Base-by-base conservation (phyloP, 2,329 filamentous ascomycete genomes). In the Exophiala viscosa region DNA sequence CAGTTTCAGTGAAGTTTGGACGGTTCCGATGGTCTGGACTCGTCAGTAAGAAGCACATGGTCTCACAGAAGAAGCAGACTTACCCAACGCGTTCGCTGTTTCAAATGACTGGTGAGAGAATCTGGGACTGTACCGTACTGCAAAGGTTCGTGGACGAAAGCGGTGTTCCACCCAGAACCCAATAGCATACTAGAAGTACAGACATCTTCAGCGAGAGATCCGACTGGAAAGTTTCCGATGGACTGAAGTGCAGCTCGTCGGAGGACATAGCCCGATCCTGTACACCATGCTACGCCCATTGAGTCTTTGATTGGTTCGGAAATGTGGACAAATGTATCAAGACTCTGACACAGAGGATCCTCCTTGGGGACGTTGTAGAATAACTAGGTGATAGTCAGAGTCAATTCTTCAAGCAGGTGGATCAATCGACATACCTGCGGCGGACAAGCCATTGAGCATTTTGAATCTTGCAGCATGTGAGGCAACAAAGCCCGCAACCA, bases 1-100 rank as follows among this genome's bases (percentile, higher is more conserved):
- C 44, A 80, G 73, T 67, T 79, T 79, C 55, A 79, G 68, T 0
- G 78, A 75, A 0, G 76, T 80, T 60, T 81, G 76, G 10, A 82
- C 70, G 1, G 77, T 80, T 13, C 57, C 53, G 31, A 61, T 50
- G 7, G 54, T 58, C 54, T 57, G 47, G n/a, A 23, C 5, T 11
- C 31, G 35, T 64, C 45, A 54, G 50, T 39, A 9, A 35, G n/a
- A 8, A 13, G 17, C 9, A 20, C 18, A 11, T 11, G 9, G 39
- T 34, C 3, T 10, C 17, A 15, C 42, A 40, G 39, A 40, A 51
- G 10, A 40, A 17, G 9, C 50, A 35, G 14, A 48, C 51, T 58
- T 39, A 61, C 57, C 69, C 69, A 72, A 48, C 70, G 60, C 46
- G 64, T 67, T 13, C 66, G 60, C 55, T 72, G 70, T 7, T 69